Base-by-base conservation (phyloP, 768 basidiomycete genomes). In the Pisolithus tinctorius region DNA sequence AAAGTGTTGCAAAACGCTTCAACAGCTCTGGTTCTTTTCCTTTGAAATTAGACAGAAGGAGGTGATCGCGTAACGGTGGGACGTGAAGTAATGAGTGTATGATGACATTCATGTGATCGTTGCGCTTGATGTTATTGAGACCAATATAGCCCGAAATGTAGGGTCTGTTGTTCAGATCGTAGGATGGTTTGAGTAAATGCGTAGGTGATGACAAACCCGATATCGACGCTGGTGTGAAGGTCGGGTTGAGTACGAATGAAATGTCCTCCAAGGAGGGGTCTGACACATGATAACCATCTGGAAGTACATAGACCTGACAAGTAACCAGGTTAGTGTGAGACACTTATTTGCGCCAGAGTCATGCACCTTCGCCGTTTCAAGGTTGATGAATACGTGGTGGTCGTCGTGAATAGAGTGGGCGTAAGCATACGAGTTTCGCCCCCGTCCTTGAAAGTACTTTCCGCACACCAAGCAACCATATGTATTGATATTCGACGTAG, bases 231-330 rank as follows among this genome's bases (percentile, higher is more conserved):
- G 64, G 69, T n/a, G 82, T 85, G 72, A 96, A 99, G n/a, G 79
- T 78, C 8, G 96, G 96, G 23, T 84, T 77, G 26, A 99, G 79
- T 45, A 97, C 92, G 63, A 84, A 88, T 27, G 93, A 76, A 53
- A 99, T 97, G 68, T 98, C 96, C 66, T 93, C 88, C 53, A 99
- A 74, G 16, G 95, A 97, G 30, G 96, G 95, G 71, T 99, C 96
- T 17, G 91, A 88, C 50, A 99, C 96, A 25, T 75, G 86, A 71
- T 99, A 99, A 34, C 93, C 93, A 69, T 99, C 96, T 47, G 96
- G 96, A 13, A 99, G 79, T 31, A 99, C 88, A 66, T 93, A 98
- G 55, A 98, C 94, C 93, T 97, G 45, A 56, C 60, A 50, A 52
- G 56, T 50, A 46, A n/a, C 45, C 54, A 20, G 23, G 34, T 60